Evolutionary conservation across 2,329 filamentous ascomycete species (phyloP).

Genomic region (Aspergillus caelatus): DNA sequence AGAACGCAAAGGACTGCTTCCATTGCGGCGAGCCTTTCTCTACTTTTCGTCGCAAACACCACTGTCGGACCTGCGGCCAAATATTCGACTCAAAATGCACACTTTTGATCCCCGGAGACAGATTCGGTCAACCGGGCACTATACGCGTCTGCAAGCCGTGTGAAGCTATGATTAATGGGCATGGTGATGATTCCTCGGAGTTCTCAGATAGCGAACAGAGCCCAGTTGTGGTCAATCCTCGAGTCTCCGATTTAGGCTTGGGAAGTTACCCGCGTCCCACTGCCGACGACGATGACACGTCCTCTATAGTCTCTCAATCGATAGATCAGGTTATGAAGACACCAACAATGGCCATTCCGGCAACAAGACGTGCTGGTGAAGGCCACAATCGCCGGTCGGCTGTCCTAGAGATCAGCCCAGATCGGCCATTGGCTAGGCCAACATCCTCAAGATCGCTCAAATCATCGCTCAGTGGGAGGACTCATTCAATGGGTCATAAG

Average conservation of each 20-base stretch:
- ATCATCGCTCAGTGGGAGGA: slow-evolving; percentile 68
- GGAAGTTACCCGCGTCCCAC: slow-evolving; percentile 46
- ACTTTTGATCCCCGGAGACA: slow-evolving; percentile 80
- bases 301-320: slow-evolving; percentile 50
- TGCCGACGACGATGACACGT: slow-evolving; percentile 51
- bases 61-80: slow-evolving; percentile 93
- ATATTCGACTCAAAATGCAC: slow-evolving; percentile 98
- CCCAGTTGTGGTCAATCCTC: slow-evolving; percentile 66
- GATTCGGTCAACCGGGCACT: slow-evolving; percentile 82
- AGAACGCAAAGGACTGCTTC: slow-evolving; percentile 97
- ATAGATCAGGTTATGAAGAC: slow-evolving; percentile 51
- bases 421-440: slow-evolving; percentile 78
- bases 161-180: slow-evolving; percentile 84
- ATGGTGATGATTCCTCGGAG: slow-evolving; percentile 88
- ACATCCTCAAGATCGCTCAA: slow-evolving; percentile 88
- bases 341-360: slow-evolving; percentile 67
- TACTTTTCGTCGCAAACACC: slow-evolving; percentile 93
- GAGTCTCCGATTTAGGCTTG: slow-evolving; percentile 61
- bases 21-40: slow-evolving; percentile 87
- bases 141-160: slow-evolving; percentile 92
- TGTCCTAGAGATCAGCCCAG: slow-evolving; percentile 84
- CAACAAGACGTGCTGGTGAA: slow-evolving; percentile 67
- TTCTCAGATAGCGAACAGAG: slow-evolving; percentile 73
- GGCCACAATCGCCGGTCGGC: slow-evolving; percentile 83
- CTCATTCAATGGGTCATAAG: slow-evolving; percentile 79